phyloP scores from a whole-genome alignment of 2,329 filamentous ascomycete genomes.

The Grosmannia clavigera region DNA sequence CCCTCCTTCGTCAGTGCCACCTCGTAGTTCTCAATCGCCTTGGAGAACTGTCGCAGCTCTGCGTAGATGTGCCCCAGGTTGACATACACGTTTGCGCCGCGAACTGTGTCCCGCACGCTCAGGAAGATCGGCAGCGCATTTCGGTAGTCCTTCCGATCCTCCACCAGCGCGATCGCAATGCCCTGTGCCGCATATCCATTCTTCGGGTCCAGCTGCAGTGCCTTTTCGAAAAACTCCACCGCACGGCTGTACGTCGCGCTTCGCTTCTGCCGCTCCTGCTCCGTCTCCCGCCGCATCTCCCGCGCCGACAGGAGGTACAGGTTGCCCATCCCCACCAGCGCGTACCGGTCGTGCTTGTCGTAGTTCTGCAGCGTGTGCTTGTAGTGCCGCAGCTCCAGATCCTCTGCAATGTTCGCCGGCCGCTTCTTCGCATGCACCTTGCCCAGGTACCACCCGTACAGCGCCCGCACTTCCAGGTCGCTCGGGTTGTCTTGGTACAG shows the following conservation, averaged over 20 bases:
- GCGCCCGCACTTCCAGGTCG: constrained; percentile 80
- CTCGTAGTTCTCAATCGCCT: constrained; percentile 93
- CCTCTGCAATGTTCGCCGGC: constrained; percentile 68
- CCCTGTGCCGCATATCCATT: constrained; percentile 96
- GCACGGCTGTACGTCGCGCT: constrained; percentile 79
- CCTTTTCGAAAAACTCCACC: constrained; percentile 98
- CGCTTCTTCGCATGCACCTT: constrained; percentile 70
- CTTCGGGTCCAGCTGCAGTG: constrained; percentile 81
- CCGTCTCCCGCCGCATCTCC: constrained; percentile 86
- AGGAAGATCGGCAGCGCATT: constrained; percentile 77
- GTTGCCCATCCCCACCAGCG: constrained; percentile 93
- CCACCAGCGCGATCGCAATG: constrained; percentile 83
- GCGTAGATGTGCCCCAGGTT: constrained; percentile 90
- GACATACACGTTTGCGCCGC: constrained; percentile 76
- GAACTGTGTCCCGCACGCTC: constrained; percentile 80
- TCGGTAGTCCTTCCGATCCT: constrained; percentile 84
- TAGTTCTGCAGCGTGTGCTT: constrained; percentile 90
- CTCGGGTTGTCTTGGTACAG: constrained; percentile 73
- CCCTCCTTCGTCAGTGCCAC: constrained; percentile 67
- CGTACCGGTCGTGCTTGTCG: constrained; percentile 97
- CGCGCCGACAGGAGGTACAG: constrained; percentile 74
- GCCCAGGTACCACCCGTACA: constrained; percentile 93
- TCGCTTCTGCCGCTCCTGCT: constrained; percentile 82
- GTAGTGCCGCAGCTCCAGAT: constrained; percentile 85
- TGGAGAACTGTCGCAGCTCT: constrained; percentile 78